Evolutionary conservation across 1,139 yeast species (phyloP), one percentile per base, ranked within the genome.

Genomic region (Pichia inconspicua): DNA sequence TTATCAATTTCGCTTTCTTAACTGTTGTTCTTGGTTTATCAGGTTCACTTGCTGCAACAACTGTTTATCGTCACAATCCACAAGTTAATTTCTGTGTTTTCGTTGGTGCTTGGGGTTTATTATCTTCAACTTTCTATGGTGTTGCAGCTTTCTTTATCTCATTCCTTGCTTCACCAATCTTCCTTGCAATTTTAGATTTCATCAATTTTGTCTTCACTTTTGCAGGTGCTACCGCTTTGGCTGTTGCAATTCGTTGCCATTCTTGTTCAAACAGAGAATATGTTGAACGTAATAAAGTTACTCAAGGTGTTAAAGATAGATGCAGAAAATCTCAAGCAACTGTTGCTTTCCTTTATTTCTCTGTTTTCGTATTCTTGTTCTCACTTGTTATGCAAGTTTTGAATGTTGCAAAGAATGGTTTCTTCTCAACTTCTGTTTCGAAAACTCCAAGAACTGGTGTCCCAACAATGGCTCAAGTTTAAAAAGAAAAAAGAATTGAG

Each of bases 251-350:
- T 66, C 79, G 88, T 68, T 77, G 74, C 54, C 96, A 89, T 77
- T 84, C 95, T 43, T 92, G 98, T 76, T 51, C 71, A 58, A 85
- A 88, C 79, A 58, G 73, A 53, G 57, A 49, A 49, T 89, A 87
- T 75, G 55, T 88, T 57, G 73, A 80, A 58, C 42, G 58, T 58
- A 88, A 90, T 76, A 70, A 68, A 55, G 77, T 89, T 58, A 68
- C 84, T 56, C 90, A 87, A 72, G 95, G 95, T 57, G 74, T 82
- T 42, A 58, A 71, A 30, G 84, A 78, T 60, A 81, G 97, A 75
- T 92, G 98, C 75, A 87, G 97, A 77, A 82, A 86, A 74, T 92
- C 95, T 51, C 97, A 92, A 75, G 95, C 95, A 55, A 72, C 87
- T 38, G 78, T 78, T 60, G 96, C 96, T 54, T 92, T 92, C 83